These are phyloP conservation scores for Cicer arietinum DNA, from an alignment of 306 rosid species.

Conservation along the genomic window DNA sequence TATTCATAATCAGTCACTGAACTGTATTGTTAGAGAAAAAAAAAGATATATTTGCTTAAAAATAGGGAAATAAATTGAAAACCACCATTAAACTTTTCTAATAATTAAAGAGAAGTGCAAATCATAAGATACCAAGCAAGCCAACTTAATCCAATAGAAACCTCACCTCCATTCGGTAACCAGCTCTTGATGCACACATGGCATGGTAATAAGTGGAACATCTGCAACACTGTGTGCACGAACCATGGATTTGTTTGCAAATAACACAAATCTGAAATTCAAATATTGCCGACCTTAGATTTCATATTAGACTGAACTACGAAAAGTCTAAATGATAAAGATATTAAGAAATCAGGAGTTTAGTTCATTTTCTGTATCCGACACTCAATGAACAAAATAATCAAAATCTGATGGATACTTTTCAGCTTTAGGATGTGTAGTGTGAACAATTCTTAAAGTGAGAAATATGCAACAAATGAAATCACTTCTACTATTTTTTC, in stretches of 20 bases:
- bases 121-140: constrained; percentile 28
- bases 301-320: constrained; percentile 29
- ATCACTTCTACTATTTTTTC: constrained; percentile 18
- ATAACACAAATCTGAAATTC: constrained; percentile 93
- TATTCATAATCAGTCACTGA: constrained; percentile 21
- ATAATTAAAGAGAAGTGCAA: constrained; percentile 7
- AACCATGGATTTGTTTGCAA: constrained; percentile 98
- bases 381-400: background rate
- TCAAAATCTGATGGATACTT: constrained; percentile 30
- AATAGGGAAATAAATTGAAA: constrained; percentile 36
- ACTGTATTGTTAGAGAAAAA: background rate
- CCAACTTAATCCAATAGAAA: constrained; percentile 26
- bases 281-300: constrained; percentile 41
- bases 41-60: background rate
- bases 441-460: constrained; percentile 15
- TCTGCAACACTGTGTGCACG: constrained; percentile 97
- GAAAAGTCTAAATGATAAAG: constrained; percentile 36
- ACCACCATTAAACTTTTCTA: constrained; percentile 21
- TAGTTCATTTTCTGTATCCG: constrained; percentile 32
- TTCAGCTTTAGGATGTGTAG: constrained; percentile 20
- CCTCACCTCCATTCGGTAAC: constrained; percentile 98
- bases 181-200: constrained; percentile 99
- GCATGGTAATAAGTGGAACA: constrained; percentile 99
- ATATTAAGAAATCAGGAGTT: constrained; percentile 32
- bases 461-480: constrained; percentile 34